phyloP scores from a whole-genome alignment of 352 stramenopile species.

The Pythium monospermum region DNA sequence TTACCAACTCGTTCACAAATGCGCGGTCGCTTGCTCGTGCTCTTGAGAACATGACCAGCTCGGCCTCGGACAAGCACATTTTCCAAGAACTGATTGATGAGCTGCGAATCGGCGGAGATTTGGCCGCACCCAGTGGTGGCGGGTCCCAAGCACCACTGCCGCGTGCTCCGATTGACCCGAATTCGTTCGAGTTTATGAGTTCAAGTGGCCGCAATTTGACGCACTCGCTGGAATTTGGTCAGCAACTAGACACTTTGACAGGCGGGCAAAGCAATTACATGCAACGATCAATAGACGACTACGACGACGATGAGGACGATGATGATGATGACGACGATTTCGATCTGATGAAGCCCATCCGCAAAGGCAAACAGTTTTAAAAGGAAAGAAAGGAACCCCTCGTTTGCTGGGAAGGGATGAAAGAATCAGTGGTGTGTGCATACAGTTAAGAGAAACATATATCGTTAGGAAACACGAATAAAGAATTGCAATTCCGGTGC shows the following conservation, averaged over 20 bases:
- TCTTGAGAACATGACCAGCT: conserved; percentile 45
- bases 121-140: not conserved
- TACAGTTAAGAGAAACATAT: not conserved
- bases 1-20: conserved; percentile 54
- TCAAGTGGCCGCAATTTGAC: conserved; percentile 17
- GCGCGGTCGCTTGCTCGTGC: conserved; percentile 49
- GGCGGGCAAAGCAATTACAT: not conserved
- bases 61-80: conserved; percentile 62
- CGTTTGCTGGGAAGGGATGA: too few relatives aligned
- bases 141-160: conserved; percentile 7
- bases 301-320: conserved; percentile 35
- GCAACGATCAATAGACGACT: not conserved
- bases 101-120: conserved; percentile 19
- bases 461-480: not conserved
- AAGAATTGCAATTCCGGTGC: not conserved
- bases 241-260: not conserved
- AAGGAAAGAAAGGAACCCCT: too few relatives aligned
- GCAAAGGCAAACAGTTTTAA: conserved; percentile 20
- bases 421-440: too few relatives aligned
- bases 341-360: conserved; percentile 22
- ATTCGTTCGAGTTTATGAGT: conserved; percentile 16
- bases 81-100: conserved; percentile 63
- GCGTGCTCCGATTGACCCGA: conserved; percentile 23
- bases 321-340: conserved; percentile 17
- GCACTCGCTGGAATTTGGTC: conserved; percentile 33